Conservation (phyloP, 2,329 filamentous ascomycete genomes). For the Clonostachys chloroleuca region DNA sequence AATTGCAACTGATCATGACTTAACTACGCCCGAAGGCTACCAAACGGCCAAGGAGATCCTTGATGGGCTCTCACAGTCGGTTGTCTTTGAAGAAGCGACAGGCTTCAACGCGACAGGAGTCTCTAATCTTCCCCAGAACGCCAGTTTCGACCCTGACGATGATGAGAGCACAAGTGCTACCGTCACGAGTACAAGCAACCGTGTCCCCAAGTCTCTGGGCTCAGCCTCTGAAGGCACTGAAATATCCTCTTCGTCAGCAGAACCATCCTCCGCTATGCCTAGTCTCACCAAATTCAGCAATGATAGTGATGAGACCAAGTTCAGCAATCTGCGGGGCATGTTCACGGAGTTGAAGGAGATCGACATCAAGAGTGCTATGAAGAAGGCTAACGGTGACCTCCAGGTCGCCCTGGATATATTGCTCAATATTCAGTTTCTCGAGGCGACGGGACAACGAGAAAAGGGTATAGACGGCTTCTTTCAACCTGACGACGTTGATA, state of each 20-base stretch:
- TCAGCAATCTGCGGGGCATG: constrained; percentile 59
- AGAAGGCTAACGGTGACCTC: constrained; percentile 63
- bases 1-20: constrained; percentile 70
- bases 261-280: constrained; percentile 4
- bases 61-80: constrained; percentile 60
- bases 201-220: too few relatives aligned
- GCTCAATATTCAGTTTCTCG: constrained; percentile 73
- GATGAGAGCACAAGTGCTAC: constrained; percentile 18
- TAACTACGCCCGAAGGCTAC: constrained; percentile 46
- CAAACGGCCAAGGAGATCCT: constrained; percentile 54
- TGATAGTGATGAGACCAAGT: constrained; percentile 56
- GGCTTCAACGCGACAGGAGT: constrained; percentile 73
- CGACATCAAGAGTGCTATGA: constrained; percentile 63
- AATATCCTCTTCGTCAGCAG: constrained; percentile 9
- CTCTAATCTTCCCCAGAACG: constrained; percentile 5
- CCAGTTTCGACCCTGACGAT: constrained; percentile 14
- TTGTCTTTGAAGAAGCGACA: constrained; percentile 62
- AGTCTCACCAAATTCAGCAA: constrained; percentile 20
- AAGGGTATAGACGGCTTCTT: constrained; percentile 85
- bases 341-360: constrained; percentile 66
- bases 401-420: constrained; percentile 73
- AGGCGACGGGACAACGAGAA: constrained; percentile 56
- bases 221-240: constrained; percentile 13
- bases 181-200: constrained; percentile 16
- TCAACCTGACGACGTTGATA: constrained; percentile 40